Conservation (phyloP, 805 yeast species). For the Vanderwaltozyma yarrowii region DNA sequence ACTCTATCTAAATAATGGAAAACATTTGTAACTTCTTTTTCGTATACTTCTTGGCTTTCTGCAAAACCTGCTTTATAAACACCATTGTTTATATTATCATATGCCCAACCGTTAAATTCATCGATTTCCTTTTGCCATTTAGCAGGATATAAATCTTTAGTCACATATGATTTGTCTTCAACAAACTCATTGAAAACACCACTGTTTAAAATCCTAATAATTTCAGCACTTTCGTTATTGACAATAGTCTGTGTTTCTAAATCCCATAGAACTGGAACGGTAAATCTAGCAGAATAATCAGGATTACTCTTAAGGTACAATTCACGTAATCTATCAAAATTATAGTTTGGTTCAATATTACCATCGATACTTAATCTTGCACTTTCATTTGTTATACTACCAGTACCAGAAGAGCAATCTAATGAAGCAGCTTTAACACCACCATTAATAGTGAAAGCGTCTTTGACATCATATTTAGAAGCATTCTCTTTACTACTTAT, state of each 20-base stretch:
- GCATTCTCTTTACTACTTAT: constrained; percentile 7
- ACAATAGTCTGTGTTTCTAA: constrained; percentile 73
- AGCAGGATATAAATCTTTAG: constrained; percentile 49
- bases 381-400: constrained; percentile 12
- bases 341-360: constrained; percentile 52
- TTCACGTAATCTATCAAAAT: constrained; percentile 51
- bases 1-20: constrained; percentile 62
- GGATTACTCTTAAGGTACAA: constrained; percentile 68
- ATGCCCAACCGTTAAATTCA: constrained; percentile 70
- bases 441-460: constrained; percentile 11
- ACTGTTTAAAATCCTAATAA: constrained; percentile 71
- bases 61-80: constrained; percentile 93
- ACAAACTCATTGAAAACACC: constrained; percentile 54
- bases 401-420: constrained; percentile 8
- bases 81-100: constrained; percentile 80
- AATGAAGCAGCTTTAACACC: constrained; percentile 9
- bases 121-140: constrained; percentile 50
- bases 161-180: constrained; percentile 29
- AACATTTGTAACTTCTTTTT: constrained; percentile 49
- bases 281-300: constrained; percentile 69
- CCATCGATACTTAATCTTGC: constrained; percentile 25
- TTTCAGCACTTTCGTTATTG: constrained; percentile 84
- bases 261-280: constrained; percentile 94
- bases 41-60: constrained; percentile 72
- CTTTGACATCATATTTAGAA: constrained; percentile 6